phyloP scores from a whole-genome alignment of 148 eudicot species.

The Amaranthus cruentus region DNA sequence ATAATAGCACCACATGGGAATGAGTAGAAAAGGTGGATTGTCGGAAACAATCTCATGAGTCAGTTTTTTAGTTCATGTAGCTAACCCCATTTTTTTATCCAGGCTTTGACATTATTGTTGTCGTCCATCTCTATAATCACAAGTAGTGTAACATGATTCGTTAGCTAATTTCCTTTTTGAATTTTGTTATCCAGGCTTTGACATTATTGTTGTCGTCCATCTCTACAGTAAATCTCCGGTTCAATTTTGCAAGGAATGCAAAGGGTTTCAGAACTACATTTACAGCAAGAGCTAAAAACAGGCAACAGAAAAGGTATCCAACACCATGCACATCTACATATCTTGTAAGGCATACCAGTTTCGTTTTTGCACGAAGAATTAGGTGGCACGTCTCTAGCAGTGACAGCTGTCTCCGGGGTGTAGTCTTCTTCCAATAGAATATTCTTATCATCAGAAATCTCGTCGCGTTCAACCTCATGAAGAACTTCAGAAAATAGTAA shows the following conservation, averaged over 20 bases:
- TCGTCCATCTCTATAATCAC: no score
- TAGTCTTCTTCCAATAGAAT: neutral
- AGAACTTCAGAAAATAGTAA: neutral
- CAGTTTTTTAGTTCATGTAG: no score
- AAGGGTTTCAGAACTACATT: neutral
- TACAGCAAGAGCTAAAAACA: neutral
- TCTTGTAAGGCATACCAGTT: neutral
- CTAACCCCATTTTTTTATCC: no score
- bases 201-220: no score
- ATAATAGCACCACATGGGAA: no score
- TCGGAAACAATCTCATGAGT: no score
- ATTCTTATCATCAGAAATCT: constrained; percentile 1
- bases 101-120: no score
- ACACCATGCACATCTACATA: neutral
- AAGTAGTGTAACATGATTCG: no score
- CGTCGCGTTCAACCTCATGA: neutral
- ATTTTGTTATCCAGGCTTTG: neutral
- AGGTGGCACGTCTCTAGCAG: neutral
- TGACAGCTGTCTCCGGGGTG: neutral
- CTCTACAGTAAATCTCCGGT: no score
- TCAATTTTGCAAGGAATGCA: neutral
- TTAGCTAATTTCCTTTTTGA: neutral
- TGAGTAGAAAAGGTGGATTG: no score
- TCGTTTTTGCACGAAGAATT: neutral
- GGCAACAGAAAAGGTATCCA: neutral